Evolutionary conservation across 805 yeast genomes (phyloP).

Genomic region (Ogataea trehaloabstinens): DNA sequence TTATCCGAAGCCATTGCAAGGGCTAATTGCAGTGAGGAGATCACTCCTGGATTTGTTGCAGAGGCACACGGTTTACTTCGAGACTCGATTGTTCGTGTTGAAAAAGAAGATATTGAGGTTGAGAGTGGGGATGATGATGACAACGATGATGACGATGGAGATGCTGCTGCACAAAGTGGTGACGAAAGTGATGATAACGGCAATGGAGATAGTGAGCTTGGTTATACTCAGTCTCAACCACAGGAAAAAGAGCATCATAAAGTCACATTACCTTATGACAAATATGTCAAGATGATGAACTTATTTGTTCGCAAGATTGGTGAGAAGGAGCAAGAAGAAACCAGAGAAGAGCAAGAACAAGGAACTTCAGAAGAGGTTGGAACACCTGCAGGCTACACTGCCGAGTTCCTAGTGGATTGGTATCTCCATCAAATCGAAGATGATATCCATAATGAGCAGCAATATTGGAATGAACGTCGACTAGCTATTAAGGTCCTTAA

Average conservation of each 20-base stretch:
- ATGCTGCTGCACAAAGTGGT: slow-evolving; percentile 15
- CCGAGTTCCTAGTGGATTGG: slow-evolving; percentile 72
- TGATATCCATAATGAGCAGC: slow-evolving; percentile 64
- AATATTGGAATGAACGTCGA: slow-evolving; percentile 66
- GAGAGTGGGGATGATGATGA: slow-evolving; percentile 56
- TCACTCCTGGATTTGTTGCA: slow-evolving; percentile 80
- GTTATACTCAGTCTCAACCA: slow-evolving; percentile 2
- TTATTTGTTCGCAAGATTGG: slow-evolving; percentile 58
- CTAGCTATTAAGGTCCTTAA: slow-evolving; percentile 77
- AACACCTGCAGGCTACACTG: slow-evolving; percentile 56
- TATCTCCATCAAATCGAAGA: slow-evolving; percentile 74
- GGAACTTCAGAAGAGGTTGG: slow-evolving; percentile 31
- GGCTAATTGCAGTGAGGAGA: slow-evolving; percentile 90
- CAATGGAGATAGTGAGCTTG: neutral
- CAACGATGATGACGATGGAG: slow-evolving; percentile 27
- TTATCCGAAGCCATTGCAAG: slow-evolving; percentile 95
- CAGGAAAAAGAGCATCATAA: slow-evolving; percentile 31
- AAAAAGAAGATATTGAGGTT: slow-evolving; percentile 86
- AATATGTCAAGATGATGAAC: slow-evolving; percentile 82
- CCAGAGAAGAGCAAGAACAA: slow-evolving; percentile 30
- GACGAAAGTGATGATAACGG: slow-evolving; percentile 9
- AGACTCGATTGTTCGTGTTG: slow-evolving; percentile 91
- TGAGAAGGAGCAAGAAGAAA: slow-evolving; percentile 33
- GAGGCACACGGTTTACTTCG: slow-evolving; percentile 90
- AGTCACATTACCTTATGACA: slow-evolving; percentile 72